Conservation (phyloP, 306 rosid genomes). For the Trifolium pratense region DNA sequence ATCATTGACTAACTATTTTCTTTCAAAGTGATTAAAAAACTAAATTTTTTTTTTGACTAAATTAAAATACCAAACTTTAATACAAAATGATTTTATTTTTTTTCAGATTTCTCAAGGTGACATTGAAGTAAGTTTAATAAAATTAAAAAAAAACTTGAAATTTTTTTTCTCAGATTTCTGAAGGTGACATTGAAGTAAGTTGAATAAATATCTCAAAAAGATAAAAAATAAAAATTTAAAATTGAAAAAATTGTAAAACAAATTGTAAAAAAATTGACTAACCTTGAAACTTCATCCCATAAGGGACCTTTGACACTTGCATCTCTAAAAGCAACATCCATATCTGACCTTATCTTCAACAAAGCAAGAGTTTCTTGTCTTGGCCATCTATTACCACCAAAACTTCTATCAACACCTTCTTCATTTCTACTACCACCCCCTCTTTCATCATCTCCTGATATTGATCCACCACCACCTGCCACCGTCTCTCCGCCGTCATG, state of each 20-base stretch:
- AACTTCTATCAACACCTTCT: constrained; percentile 62
- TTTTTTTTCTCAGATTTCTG: neutral
- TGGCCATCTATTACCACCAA: constrained; percentile 95
- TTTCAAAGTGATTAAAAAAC: too few relatives aligned
- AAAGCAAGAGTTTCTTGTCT: constrained; percentile 85
- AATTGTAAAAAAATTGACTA: neutral
- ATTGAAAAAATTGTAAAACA: too few relatives aligned
- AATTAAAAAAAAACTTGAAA: too few relatives aligned
- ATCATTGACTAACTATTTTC: neutral
- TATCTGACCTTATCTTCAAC: constrained; percentile 88
- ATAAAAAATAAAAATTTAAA: neutral
- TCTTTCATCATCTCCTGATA: constrained; percentile 73
- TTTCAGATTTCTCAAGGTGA: neutral
- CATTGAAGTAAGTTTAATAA: neutral
- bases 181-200: neutral
- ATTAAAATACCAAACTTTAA: too few relatives aligned
- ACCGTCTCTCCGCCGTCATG: constrained; percentile 36
- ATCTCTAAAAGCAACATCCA: constrained; percentile 86
- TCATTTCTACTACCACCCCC: constrained; percentile 44
- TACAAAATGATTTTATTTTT: too few relatives aligned
- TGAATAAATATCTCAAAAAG: neutral
- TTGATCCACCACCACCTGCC: constrained; percentile 51
- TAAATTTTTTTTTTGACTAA: too few relatives aligned
- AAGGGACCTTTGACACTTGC: constrained; percentile 94
- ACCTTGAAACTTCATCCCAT: constrained; percentile 97